Evolutionary conservation across 257 asterid genomes (phyloP), one percentile per base, ranked within the genome.

Genomic region (Ilex asprella): DNA sequence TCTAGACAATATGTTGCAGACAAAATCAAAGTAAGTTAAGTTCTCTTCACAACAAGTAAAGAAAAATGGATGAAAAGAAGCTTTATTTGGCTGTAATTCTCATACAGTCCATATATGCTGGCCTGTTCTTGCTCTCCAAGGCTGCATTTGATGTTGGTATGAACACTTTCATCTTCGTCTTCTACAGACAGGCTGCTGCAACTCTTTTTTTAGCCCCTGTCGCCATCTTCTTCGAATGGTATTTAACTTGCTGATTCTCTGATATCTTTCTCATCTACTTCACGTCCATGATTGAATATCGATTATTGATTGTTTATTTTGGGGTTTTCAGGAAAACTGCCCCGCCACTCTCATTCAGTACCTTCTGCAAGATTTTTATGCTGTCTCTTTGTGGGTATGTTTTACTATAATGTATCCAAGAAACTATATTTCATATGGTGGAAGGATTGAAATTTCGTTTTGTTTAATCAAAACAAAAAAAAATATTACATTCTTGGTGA

Each of bases 151-250:
- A 84, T 61, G 93, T 78, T 27, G 97, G 97, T 3, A 87, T 87
- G 96, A 87, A 79, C 59, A 73, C 97, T 41, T 87, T 62, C 64
- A 87, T 90, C 10, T 90, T 87, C 32, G 92, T 90, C 63, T 85
- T 85, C 79, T 90, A 90, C 50, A 80, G 97, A 69, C 97, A 90
- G 72, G 95, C 93, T 66, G 58, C 70, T 67, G 97, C 97, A 3
- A 72, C 97, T 53, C 76, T 87, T 56, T 83, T 87, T 81, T 75
- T 90, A 54, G 77, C 78, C 50, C 95, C 97, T 71, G 68, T 83
- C 53, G 85, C 95, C 69, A 41, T 83, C 60, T 72, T 84, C 52
- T 59, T 77, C 13, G 80, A 87, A 69, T 10, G 97, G 97, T 12
- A 5, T 13, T 21, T 21, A 21, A n/a, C 0, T 44, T 3, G 7